These are phyloP conservation scores for Cryptococcus deneoformans DNA, from an alignment of 1,284 basidiomycete species.

Conservation along the genomic window DNA sequence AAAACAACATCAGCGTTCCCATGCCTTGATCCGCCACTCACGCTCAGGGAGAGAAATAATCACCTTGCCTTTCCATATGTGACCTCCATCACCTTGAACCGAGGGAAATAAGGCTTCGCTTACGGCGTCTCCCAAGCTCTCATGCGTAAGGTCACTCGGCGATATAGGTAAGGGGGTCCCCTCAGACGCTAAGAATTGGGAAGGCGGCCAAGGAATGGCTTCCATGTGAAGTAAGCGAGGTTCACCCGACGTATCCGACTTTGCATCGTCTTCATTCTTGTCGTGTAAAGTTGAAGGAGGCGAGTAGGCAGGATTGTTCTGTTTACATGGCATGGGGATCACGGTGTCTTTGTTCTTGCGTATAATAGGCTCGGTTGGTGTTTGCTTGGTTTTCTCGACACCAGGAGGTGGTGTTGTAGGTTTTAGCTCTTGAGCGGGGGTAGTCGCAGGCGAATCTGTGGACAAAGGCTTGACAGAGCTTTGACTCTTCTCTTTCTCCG, in stretches of 20 bases:
- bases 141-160: constrained; percentile 1
- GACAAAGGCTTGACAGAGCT: not conserved
- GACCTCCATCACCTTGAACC: not conserved
- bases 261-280: not conserved
- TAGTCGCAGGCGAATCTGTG: too few relatives aligned
- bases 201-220: constrained; percentile 17
- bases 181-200: constrained; percentile 6
- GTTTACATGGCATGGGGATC: constrained; percentile 20
- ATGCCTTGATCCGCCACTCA: not conserved
- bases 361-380: too few relatives aligned
- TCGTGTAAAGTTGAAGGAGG: constrained; percentile 4
- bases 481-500: constrained; percentile 1
- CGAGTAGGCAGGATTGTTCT: constrained; percentile 23
- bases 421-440: too few relatives aligned
- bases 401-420: too few relatives aligned
- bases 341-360: constrained; percentile 14
- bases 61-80: constrained; percentile 8
- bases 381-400: too few relatives aligned
- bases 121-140: not conserved
- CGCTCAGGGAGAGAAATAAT: constrained; percentile 8
- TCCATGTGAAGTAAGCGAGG: constrained; percentile 1
- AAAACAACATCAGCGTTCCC: too few relatives aligned
- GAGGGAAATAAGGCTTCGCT: not conserved
- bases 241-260: not conserved
- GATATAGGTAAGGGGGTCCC: constrained; percentile 11